These are phyloP conservation scores for Leishmania tarentolae DNA, from an alignment of 208 protist genomes.

Conservation along the genomic window DNA sequence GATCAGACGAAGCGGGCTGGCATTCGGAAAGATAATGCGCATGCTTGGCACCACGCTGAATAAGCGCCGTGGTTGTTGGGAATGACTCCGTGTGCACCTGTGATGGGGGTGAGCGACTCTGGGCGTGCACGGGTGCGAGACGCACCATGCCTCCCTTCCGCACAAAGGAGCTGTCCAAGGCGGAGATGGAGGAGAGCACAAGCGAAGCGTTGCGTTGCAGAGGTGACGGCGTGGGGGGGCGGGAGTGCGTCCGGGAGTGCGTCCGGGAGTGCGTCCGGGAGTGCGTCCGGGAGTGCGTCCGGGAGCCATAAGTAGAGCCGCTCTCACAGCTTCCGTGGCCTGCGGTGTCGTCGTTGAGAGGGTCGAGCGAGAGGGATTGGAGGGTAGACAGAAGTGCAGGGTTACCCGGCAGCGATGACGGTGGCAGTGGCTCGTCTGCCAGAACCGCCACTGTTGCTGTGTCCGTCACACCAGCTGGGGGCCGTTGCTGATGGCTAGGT, in stretches of 20 bases:
- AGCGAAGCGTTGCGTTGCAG: conserved; percentile 27
- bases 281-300: conserved; percentile 3
- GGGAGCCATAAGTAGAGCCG: background rate
- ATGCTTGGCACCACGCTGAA: background rate
- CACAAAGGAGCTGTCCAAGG: conserved; percentile 39
- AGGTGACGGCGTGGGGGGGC: background rate
- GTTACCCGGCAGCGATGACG: background rate
- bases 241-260: conserved; percentile 1
- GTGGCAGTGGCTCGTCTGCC: background rate
- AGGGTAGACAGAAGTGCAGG: background rate
- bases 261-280: no score
- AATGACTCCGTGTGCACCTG: background rate
- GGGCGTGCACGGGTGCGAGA: conserved; percentile 35
- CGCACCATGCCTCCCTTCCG: conserved; percentile 40
- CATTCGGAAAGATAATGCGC: conserved; percentile 16
- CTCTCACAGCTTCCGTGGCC: background rate
- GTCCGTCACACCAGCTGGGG: background rate
- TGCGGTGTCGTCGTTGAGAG: background rate
- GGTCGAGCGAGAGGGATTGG: background rate
- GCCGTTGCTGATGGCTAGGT: background rate
- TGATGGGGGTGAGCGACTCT: conserved; percentile 1
- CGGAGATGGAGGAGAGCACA: conserved; percentile 46
- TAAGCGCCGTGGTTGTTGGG: background rate
- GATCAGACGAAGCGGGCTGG: conserved; percentile 18
- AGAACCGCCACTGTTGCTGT: background rate